A percentile compares a stretch with the other conserved stretches of the same genome.
phyloP scores from a whole-genome alignment of 495 filamentous ascomycete species.

The Penicillium verhagenii region DNA sequence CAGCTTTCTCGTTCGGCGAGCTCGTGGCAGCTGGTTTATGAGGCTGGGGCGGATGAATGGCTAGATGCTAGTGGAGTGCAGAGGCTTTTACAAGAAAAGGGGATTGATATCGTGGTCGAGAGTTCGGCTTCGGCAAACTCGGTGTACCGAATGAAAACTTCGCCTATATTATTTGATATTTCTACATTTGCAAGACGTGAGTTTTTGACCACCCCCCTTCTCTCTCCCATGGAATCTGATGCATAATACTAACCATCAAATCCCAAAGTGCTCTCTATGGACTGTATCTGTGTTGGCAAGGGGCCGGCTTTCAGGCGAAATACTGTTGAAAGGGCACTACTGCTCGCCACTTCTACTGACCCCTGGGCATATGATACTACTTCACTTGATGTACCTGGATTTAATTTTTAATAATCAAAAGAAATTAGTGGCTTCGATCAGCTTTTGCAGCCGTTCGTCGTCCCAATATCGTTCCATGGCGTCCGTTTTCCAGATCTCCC shows the following conservation, averaged over 20 bases:
- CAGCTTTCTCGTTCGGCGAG: conserved; percentile 15
- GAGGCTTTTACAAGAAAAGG: conserved; percentile 21
- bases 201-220: no score
- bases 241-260: conserved; percentile 12
- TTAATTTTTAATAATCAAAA: conserved; percentile 2
- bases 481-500: conserved; percentile 33
- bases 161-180: conserved; percentile 18
- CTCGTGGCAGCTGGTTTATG: conserved; percentile 25
- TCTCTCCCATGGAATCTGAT: no score
- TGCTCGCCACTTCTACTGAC: conserved; percentile 19
- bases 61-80: conserved; percentile 35
- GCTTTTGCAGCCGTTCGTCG: conserved; percentile 19
- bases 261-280: conserved; percentile 18
- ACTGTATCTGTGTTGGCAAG: conserved; percentile 28
- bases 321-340: conserved; percentile 29
- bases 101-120: conserved; percentile 13
- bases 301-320: conserved; percentile 29
- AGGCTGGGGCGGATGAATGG: conserved; percentile 22
- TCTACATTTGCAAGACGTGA: conserved; percentile 27
- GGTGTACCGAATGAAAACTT: conserved; percentile 9
- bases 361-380: conserved; percentile 17
- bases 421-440: neutral
- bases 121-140: conserved; percentile 11
- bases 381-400: neutral
- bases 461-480: conserved; percentile 28